These are phyloP conservation scores for Botryotinia calthae DNA, from an alignment of 2,329 filamentous ascomycete species.

Conservation along the genomic window DNA sequence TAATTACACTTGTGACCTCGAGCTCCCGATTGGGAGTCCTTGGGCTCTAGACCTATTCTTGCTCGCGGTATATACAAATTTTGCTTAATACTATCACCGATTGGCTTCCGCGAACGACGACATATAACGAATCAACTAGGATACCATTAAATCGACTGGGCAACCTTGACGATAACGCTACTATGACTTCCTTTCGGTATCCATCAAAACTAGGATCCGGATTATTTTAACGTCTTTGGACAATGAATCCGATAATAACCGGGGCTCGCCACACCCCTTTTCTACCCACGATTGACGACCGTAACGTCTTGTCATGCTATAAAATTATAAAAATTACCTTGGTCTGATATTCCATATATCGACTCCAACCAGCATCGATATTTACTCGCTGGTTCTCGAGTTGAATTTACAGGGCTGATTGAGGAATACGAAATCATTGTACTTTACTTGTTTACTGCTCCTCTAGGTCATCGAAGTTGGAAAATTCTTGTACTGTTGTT, in stretches of 20 bases:
- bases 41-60: constrained; percentile 10
- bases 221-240: constrained; percentile 20
- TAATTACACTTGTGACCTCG: constrained; percentile 17
- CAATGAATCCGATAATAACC: constrained; percentile 17
- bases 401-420: constrained; percentile 10
- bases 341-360: constrained; percentile 8
- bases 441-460: constrained; percentile 20
- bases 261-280: constrained; percentile 13
- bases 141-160: constrained; percentile 40
- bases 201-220: constrained; percentile 17
- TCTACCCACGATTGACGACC: constrained; percentile 18
- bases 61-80: constrained; percentile 19
- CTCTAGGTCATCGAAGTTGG: constrained; percentile 1
- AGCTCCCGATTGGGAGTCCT: constrained; percentile 9
- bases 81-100: constrained; percentile 18
- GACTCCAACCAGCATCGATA: constrained; percentile 2
- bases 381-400: constrained; percentile 18
- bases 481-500: constrained; percentile 21
- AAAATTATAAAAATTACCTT: constrained; percentile 18
- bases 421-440: constrained; percentile 18
- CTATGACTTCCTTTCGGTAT: constrained; percentile 32
- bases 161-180: constrained; percentile 40
- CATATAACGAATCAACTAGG: constrained; percentile 33
- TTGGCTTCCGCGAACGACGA: constrained; percentile 30
- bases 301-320: constrained; percentile 21